A percentile compares a stretch with the other conserved stretches of the same genome.
Evolutionary conservation across 495 filamentous ascomycete species (phyloP).

Genomic region (Neurospora sp.): DNA sequence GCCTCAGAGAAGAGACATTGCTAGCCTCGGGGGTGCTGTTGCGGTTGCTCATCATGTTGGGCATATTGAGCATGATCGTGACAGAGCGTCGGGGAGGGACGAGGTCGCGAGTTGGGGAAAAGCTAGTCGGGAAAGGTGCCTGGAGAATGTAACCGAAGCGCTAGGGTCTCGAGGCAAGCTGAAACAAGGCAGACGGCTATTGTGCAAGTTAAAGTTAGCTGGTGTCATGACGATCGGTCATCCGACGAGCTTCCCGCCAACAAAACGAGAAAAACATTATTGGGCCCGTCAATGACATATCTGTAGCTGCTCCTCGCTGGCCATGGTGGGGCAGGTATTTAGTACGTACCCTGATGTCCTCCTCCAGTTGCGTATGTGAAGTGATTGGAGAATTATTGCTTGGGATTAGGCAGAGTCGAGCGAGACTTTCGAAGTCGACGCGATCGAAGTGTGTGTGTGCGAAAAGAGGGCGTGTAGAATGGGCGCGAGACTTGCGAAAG

Average conservation of each 20-base stretch:
- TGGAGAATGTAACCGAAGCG: slow-evolving; percentile 6
- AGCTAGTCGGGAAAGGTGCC: background rate
- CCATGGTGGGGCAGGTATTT: background rate
- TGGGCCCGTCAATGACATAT: background rate
- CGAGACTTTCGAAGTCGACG: slow-evolving; percentile 26
- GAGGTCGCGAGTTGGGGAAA: slow-evolving; percentile 10
- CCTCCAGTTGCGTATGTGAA: background rate
- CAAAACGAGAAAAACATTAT: background rate
- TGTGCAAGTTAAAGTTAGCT: slow-evolving; percentile 22
- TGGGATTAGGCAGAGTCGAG: slow-evolving; percentile 14
- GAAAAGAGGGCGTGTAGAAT: slow-evolving; percentile 9
- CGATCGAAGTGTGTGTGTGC: slow-evolving; percentile 26
- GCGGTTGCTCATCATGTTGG: slow-evolving; percentile 73
- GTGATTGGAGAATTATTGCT: slow-evolving; percentile 1
- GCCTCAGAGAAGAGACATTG: slow-evolving; percentile 75
- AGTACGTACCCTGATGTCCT: background rate
- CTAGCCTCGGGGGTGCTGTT: slow-evolving; percentile 93
- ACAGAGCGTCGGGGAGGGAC: slow-evolving; percentile 2
- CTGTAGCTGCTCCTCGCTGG: too few species aligned
- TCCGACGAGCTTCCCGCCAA: background rate
- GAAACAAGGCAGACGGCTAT: slow-evolving; percentile 25
- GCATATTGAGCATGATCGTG: slow-evolving; percentile 46
- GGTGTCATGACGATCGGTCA: slow-evolving; percentile 14
- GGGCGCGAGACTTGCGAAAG: slow-evolving; percentile 31
- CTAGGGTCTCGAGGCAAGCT: slow-evolving; percentile 13